Base-by-base conservation (phyloP, 306 rosid genomes). In the Castanea crenata region DNA sequence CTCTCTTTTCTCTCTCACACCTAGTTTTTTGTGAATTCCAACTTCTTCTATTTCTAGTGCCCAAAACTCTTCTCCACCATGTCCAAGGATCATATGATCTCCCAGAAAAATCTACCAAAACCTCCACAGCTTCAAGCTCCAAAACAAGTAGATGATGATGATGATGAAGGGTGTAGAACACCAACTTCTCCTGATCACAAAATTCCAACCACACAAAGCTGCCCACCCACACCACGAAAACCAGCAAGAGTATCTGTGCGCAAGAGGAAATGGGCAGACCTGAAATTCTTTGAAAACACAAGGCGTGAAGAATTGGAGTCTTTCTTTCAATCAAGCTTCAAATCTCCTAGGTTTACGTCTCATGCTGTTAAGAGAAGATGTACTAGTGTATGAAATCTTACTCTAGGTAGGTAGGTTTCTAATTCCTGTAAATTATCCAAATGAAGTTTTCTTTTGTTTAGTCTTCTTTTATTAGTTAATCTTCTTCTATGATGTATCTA, bases 151-250 rank as follows among this genome's bases (percentile, higher is more conserved):
- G 78, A 84, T 62, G 82, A 44, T 13, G 78, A 84, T 62, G 82
- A 44, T 6, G 68, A 7, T 1, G 77, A 76, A 32, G 83, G 74
- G 27, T 91, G 91, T 80, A 78, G 71, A 74, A 91, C 93, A 6
- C 96, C 96, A 46, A 84, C 89, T 49, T 69, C 69, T 18, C 55
- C 67, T n/a, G 76, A 51, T 1, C 82, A 83, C 74, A 76, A 61
- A 61, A 84, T 91, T 82, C 87, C 89, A 44, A 7, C 65, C 10
- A 57, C 67, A 65, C 61, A 78, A 52, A 84, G 78, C 3, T 91
- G 93, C 32, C 96, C 96, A 10, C 64, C 78, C 10, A 82, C 93
- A 11, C 93, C 96, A 14, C 82, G 85, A 75, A 89, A 87, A 79
- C 80, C 25, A 69, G 6, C 58, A 19, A 18, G 65, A 63, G 15